Conservation (phyloP, 2,329 filamentous ascomycete genomes). For the Sporothrix brunneoviolacea region DNA sequence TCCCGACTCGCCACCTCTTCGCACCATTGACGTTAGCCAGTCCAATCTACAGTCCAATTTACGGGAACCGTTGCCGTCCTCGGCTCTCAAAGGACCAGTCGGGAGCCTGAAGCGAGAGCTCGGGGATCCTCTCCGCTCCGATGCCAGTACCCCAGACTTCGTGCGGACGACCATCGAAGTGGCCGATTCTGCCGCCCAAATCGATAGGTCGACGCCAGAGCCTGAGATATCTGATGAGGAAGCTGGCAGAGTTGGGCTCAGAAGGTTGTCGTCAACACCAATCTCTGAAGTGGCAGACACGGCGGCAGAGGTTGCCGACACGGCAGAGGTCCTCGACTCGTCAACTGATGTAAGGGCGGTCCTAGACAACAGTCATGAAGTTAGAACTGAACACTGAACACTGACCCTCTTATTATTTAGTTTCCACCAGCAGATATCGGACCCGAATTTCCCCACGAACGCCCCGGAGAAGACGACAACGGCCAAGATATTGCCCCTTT, state of each 20-base stretch:
- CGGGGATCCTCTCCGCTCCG: conserved; percentile 16
- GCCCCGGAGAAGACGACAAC: conserved; percentile 6
- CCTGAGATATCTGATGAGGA: conserved; percentile 27
- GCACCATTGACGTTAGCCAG: neutral
- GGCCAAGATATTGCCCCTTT: conserved; percentile 30
- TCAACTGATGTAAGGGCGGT: conserved; percentile 14
- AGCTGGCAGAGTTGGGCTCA: conserved; percentile 26
- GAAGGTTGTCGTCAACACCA: conserved; percentile 32
- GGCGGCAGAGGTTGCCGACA: conserved; percentile 39
- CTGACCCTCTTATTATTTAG: no score
- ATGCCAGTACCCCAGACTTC: conserved; percentile 23
- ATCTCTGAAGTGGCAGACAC: conserved; percentile 35
- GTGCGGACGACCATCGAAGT: conserved; percentile 29
- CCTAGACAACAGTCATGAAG: no score
- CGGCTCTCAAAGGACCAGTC: no score
- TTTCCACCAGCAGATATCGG: no score
- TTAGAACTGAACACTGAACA: no score
- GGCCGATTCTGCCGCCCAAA: conserved; percentile 27
- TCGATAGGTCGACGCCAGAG: conserved; percentile 27
- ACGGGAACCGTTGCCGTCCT: no score
- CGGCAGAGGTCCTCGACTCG: conserved; percentile 32
- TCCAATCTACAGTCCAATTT: neutral
- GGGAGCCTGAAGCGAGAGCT: conserved; percentile 7
- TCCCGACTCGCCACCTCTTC: conserved; percentile 13
- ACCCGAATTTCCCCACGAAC: conserved; percentile 18